These are phyloP conservation scores for Corchorus olitorius DNA, from an alignment of 345 rosid species.

Conservation along the genomic window DNA sequence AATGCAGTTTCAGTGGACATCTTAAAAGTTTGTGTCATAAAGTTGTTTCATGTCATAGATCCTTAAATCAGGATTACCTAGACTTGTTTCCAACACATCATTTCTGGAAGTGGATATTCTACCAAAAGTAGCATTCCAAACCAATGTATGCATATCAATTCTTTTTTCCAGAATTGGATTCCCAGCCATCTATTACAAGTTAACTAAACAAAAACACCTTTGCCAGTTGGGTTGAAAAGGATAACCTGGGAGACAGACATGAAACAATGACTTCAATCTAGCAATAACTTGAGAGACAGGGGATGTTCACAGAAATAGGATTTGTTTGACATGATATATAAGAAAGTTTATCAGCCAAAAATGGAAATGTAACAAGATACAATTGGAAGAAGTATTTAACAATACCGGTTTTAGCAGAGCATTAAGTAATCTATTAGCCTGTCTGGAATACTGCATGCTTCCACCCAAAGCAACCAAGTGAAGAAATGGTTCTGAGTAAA, in stretches of 20 bases:
- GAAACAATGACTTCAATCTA: background rate
- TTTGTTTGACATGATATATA: background rate
- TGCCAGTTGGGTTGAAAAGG: constrained; percentile 2
- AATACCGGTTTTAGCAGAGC: background rate
- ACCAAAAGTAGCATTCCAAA: background rate
- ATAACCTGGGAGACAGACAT: background rate
- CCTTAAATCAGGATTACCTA: background rate
- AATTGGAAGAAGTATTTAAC: background rate
- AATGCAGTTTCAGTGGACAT: background rate
- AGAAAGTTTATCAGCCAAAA: background rate
- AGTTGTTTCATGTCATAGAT: background rate
- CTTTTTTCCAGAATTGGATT: background rate
- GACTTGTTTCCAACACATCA: background rate
- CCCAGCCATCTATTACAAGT: background rate
- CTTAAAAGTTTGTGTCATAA: background rate
- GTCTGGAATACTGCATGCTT: background rate
- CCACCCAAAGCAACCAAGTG: background rate
- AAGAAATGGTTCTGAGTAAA: background rate
- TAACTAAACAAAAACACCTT: background rate
- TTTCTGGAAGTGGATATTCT: background rate
- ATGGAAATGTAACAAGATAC: constrained; percentile 1
- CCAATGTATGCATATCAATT: background rate
- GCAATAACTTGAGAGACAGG: background rate
- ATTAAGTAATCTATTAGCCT: background rate
- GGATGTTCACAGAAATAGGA: constrained; percentile 4